These are phyloP conservation scores for Samsoniella hepiali DNA, from an alignment of 2,329 filamentous ascomycete species.

Conservation along the genomic window DNA sequence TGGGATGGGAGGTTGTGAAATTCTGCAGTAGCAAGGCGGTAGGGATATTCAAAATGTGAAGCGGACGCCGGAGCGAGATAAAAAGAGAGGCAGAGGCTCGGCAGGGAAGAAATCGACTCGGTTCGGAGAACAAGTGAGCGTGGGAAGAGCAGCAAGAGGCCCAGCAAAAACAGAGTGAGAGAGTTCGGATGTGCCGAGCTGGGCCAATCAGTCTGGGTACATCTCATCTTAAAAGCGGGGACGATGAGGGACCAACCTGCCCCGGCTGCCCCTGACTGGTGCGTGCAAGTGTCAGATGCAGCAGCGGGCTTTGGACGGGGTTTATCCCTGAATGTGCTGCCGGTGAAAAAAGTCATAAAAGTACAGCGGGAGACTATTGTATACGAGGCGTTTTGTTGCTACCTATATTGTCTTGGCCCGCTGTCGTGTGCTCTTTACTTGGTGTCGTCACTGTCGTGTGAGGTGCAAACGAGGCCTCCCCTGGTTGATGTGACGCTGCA, in stretches of 20 bases:
- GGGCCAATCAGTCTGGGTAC: conserved; percentile 4
- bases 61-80: not conserved
- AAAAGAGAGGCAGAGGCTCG: not conserved
- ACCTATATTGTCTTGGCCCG: too few relatives aligned
- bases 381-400: too few relatives aligned
- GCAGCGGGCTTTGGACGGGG: not conserved
- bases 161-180: not conserved
- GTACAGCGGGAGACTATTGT: too few relatives aligned
- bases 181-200: conserved; percentile 5
- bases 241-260: not conserved
- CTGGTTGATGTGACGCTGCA: not conserved
- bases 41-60: not conserved
- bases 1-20: not conserved
- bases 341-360: too few relatives aligned
- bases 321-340: not conserved
- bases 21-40: not conserved
- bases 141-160: not conserved
- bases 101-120: not conserved
- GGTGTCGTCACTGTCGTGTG: not conserved
- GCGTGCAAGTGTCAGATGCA: not conserved
- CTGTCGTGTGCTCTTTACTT: not conserved
- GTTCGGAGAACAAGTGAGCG: too few relatives aligned
- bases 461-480: conserved; percentile 1
- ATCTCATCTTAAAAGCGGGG: conserved; percentile 9
- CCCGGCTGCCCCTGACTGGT: conserved; percentile 2